Conservation (phyloP, 192 early-diverging fungal species). For the Mortierella hygrophila region DNA sequence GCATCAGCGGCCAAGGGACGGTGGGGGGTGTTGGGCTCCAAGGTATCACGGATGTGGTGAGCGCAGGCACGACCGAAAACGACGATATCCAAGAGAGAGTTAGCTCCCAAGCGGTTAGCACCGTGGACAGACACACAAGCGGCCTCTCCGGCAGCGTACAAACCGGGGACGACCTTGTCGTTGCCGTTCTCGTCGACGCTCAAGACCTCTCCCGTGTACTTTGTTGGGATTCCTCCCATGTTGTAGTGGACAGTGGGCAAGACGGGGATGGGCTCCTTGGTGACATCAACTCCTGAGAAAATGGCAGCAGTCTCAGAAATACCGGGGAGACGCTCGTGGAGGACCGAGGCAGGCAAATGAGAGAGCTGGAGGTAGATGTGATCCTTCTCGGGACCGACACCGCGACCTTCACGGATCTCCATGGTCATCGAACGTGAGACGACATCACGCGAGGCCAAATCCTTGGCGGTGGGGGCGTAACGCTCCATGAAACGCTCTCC, state of each 20-base stretch:
- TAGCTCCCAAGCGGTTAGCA: constrained; percentile 97
- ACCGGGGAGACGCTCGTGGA: constrained; percentile 94
- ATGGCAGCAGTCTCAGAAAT: constrained; percentile 99
- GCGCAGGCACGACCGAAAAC: constrained; percentile 98
- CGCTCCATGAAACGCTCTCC: constrained; percentile 99
- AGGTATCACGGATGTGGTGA: constrained; percentile 92
- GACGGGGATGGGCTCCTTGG: constrained; percentile 99
- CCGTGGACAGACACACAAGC: constrained; percentile 99
- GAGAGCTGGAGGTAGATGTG: constrained; percentile 97
- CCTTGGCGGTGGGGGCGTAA: constrained; percentile 98
- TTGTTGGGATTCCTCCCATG: constrained; percentile 99
- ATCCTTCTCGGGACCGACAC: constrained; percentile 95
- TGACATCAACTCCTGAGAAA: constrained; percentile 98
- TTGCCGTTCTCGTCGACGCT: constrained; percentile 83
- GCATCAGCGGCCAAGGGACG: constrained; percentile 84
- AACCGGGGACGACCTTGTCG: constrained; percentile 93
- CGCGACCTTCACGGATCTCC: constrained; percentile 97
- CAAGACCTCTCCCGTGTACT: constrained; percentile 97
- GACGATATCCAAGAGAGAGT: constrained; percentile 98
- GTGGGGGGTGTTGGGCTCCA: constrained; percentile 91
- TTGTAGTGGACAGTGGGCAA: constrained; percentile 99
- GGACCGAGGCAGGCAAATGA: constrained; percentile 92
- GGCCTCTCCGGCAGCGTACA: constrained; percentile 98
- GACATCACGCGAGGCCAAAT: constrained; percentile 98
- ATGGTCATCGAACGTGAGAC: constrained; percentile 99